phyloP scores from a whole-genome alignment of 2,329 filamentous ascomycete species.

The Penicillium sp. region DNA sequence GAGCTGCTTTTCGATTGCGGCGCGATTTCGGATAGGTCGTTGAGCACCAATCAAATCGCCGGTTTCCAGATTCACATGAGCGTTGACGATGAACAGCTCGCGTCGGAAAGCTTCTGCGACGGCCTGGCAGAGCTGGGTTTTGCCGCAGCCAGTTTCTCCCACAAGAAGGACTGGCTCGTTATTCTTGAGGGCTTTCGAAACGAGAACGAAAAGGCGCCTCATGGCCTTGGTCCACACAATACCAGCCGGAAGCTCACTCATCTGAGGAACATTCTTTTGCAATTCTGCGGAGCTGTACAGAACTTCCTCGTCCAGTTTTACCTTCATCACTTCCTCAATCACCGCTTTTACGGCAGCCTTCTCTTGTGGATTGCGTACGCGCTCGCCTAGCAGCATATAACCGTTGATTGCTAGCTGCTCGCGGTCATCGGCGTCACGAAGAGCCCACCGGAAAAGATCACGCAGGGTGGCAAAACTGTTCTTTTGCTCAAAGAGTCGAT shows the following conservation, averaged over 20 bases:
- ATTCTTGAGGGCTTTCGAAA: slow-evolving; percentile 80
- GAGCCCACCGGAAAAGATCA: slow-evolving; percentile 94
- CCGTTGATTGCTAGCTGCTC: slow-evolving; percentile 89
- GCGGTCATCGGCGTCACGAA: slow-evolving; percentile 77
- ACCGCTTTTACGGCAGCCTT: slow-evolving; percentile 78
- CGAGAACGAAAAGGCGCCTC: slow-evolving; percentile 84
- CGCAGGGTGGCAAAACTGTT: slow-evolving; percentile 94
- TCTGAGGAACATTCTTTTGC: slow-evolving; percentile 55
- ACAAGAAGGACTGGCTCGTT: slow-evolving; percentile 93
- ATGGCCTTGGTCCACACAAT: slow-evolving; percentile 96
- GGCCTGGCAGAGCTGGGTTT: slow-evolving; percentile 93
- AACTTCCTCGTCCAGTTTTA: slow-evolving; percentile 69
- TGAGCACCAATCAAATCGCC: slow-evolving; percentile 96
- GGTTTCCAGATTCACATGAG: slow-evolving; percentile 97
- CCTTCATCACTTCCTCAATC: slow-evolving; percentile 87
- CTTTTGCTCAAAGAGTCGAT: slow-evolving; percentile 91
- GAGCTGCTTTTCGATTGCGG: slow-evolving; percentile 67
- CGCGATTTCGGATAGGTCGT: slow-evolving; percentile 81
- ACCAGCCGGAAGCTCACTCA: slow-evolving; percentile 30
- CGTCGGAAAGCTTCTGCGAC: slow-evolving; percentile 77
- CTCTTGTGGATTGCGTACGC: slow-evolving; percentile 89
- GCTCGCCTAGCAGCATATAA: slow-evolving; percentile 92
- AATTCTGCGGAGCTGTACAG: slow-evolving; percentile 67
- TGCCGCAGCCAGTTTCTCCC: slow-evolving; percentile 95
- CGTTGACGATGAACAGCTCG: slow-evolving; percentile 85